Conservation (phyloP, 1,139 yeast genomes). For the Tardiomyces blankii region DNA sequence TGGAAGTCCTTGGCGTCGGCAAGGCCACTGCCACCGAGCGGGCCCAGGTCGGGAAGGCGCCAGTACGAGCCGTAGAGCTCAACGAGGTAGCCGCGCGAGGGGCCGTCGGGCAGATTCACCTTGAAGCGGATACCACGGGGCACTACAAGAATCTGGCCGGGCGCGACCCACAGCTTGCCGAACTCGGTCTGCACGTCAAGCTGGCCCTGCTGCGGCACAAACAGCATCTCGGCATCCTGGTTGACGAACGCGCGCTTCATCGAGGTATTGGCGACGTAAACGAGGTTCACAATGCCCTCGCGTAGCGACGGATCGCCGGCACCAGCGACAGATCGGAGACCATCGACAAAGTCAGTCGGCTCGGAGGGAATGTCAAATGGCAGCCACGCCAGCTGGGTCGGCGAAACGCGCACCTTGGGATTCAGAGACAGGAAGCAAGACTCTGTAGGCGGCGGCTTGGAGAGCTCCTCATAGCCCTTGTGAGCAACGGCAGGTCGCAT, state of each 20-base stretch:
- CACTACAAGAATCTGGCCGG: constrained; percentile 21
- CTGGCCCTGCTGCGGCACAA: constrained; percentile 21
- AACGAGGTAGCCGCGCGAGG: constrained; percentile 17
- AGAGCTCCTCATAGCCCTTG: too few species aligned
- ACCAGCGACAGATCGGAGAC: too few species aligned
- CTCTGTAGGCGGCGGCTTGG: too few species aligned
- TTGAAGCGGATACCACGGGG: constrained; percentile 20
- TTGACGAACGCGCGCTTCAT: constrained; percentile 16
- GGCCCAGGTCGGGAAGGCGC: constrained; percentile 22
- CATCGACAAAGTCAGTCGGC: too few species aligned
- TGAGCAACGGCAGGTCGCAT: too few species aligned
- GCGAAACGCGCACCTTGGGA: too few species aligned
- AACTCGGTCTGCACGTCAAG: constrained; percentile 21
- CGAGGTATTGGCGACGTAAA: constrained; percentile 11
- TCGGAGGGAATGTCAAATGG: too few species aligned
- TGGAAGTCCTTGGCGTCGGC: constrained; percentile 22
- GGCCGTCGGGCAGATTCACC: constrained; percentile 10
- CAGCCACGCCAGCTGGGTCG: too few species aligned
- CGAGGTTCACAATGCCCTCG: too few species aligned
- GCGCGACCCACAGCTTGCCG: constrained; percentile 18
- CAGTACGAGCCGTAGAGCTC: constrained; percentile 19
- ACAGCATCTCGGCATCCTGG: constrained; percentile 17
- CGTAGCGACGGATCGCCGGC: too few species aligned
- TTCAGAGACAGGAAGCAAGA: too few species aligned
- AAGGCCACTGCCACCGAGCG: constrained; percentile 21